Base-by-base conservation (phyloP, 768 basidiomycete species). In the Guyanaporus albipodus region DNA sequence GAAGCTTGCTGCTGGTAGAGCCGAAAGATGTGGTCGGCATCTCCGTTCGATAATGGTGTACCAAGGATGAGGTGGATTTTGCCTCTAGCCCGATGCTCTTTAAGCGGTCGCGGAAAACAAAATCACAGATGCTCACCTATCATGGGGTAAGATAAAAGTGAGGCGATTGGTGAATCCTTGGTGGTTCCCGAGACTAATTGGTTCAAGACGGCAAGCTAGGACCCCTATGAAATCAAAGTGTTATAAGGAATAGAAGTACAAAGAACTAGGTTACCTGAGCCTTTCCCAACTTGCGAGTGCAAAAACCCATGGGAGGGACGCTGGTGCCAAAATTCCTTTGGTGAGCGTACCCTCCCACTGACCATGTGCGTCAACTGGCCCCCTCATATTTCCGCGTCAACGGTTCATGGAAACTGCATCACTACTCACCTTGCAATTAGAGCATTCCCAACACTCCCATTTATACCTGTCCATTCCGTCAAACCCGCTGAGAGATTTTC, bases 391-490 rank as follows among this genome's bases (percentile, higher is more conserved):
- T 17, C 12, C 36, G 19, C 33, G 31, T 38, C 41, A 59, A 44
- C 2, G 4, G 12, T 28, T 35, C 24, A 40, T 15, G 6, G 15
- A 45, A n/a, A 27, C 5, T 12, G 6, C 14, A 17, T 6, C 11
- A 22, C 22, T 12, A 41, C 69, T 42, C 63, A 87, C 87, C 15
- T 70, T 56, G 59, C 87, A 91, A 46, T 71, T 57, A 26, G 70
- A 63, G 56, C 88, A 91, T 60, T 85, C 76, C 79, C 85, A 88
- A 39, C 74, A 58, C 58, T 86, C 78, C 87, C 87, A 89, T 63
- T 82, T 83, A 42, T 62, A 81, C 54, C 88, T 90, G 23, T 33
- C 36, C 38, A 17, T 38, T 34, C 28, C 32, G 28, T 55, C 47
- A 52, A 29, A 22, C 23, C 10, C 29, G 36, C 37, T 18, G 4